These are phyloP conservation scores for Globisporangium canariense DNA, from an alignment of 352 stramenopile species.

Conservation along the genomic window DNA sequence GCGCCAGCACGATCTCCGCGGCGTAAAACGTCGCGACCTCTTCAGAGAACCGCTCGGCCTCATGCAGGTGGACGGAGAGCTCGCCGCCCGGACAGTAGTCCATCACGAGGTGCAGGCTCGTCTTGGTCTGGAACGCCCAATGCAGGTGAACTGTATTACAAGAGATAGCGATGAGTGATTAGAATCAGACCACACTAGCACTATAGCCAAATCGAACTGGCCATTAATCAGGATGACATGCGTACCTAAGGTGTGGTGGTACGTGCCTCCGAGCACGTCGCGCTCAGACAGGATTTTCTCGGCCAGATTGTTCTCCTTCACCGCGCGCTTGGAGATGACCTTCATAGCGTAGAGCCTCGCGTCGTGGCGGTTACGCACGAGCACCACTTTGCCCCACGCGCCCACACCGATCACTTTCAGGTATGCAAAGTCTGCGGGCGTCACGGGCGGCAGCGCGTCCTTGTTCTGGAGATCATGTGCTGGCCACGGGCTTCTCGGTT, in stretches of 20 bases:
- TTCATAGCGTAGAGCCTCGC: constrained; percentile 80
- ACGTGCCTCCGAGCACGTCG: constrained; percentile 68
- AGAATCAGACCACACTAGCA: background rate
- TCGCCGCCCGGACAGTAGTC: constrained; percentile 80
- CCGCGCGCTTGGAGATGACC: constrained; percentile 51
- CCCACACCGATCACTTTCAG: constrained; percentile 89
- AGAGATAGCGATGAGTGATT: background rate
- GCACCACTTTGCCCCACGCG: constrained; percentile 80
- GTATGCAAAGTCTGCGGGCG: constrained; percentile 72
- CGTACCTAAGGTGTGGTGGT: constrained; percentile 59
- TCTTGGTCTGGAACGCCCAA: constrained; percentile 73
- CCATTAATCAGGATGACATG: background rate
- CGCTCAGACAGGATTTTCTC: constrained; percentile 69
- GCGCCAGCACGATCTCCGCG: constrained; percentile 64
- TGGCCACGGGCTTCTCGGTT: background rate
- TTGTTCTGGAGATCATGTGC: background rate
- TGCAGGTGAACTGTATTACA: constrained; percentile 55
- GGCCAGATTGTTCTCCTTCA: constrained; percentile 48
- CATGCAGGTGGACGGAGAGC: constrained; percentile 52
- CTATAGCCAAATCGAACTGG: background rate
- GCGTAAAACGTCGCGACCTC: constrained; percentile 64
- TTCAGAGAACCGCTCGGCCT: constrained; percentile 44
- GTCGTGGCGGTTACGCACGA: constrained; percentile 59
- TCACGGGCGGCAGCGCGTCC: constrained; percentile 20
- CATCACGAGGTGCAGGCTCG: constrained; percentile 73